A percentile compares a stretch with the other conserved stretches of the same genome.
Evolutionary conservation across 1,284 basidiomycete genomes (phyloP).

Genomic region (Apiotrichum mycotoxinovorans): DNA sequence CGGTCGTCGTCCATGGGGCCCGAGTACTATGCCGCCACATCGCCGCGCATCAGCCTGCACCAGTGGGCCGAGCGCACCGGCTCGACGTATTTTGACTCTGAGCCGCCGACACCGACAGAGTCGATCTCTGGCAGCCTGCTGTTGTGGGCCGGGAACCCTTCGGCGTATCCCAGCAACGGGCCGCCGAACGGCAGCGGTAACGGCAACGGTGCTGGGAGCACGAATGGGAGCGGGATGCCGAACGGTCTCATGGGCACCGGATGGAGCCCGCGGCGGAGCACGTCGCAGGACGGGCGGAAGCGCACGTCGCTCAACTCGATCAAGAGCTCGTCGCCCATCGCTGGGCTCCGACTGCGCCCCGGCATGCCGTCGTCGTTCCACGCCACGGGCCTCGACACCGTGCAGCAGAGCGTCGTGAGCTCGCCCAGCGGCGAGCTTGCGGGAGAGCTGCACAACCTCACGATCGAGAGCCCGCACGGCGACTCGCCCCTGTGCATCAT

Average conservation of each 20-base stretch:
- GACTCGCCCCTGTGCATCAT: constrained; percentile 1
- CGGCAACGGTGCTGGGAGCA: neutral
- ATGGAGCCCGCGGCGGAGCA: neutral
- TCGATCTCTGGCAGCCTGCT: neutral
- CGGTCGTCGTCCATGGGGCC: constrained; percentile 19
- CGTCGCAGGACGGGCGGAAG: neutral
- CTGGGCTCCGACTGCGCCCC: constrained; percentile 11
- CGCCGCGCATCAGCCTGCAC: constrained; percentile 34
- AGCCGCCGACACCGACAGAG: constrained; percentile 16
- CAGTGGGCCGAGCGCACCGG: constrained; percentile 38
- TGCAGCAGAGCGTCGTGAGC: neutral
- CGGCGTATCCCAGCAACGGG: neutral
- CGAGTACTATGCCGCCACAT: constrained; percentile 15
- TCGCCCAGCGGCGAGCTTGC: neutral
- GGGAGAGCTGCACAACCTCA: neutral
- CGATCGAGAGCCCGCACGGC: neutral
- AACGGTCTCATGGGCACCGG: neutral
- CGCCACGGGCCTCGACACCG: neutral
- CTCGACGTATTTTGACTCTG: constrained; percentile 12
- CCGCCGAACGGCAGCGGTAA: neutral
- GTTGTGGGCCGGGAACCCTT: neutral
- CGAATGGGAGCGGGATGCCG: constrained; percentile 1
- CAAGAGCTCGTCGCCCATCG: neutral
- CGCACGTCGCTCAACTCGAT: neutral
- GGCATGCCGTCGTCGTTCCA: constrained; percentile 29